Percentiles rank a stretch among this genome's conserved stretches.
Evolutionary conservation across 257 asterid genomes (phyloP).

Genomic region (Solanum okadae): DNA sequence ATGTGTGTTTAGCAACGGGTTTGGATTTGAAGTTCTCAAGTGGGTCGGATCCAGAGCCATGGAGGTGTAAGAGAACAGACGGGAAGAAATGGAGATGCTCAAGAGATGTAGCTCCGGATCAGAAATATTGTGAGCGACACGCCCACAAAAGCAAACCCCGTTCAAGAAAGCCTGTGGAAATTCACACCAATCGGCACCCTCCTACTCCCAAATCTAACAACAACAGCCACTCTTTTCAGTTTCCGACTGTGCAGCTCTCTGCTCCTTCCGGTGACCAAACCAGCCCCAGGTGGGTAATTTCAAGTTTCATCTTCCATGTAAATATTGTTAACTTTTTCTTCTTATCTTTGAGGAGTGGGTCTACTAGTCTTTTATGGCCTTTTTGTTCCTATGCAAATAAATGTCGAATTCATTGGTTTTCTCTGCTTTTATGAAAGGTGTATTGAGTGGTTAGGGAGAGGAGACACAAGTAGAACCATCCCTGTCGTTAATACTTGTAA

Average conservation of each 20-base stretch:
- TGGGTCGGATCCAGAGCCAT: constrained; percentile 60
- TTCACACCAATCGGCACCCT: constrained; percentile 7
- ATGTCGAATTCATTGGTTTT: neutral
- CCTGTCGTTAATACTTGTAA: constrained; percentile 6
- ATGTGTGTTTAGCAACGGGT: constrained; percentile 14
- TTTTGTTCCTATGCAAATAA: constrained; percentile 22
- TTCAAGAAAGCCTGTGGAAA: constrained; percentile 41
- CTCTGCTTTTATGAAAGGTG: constrained; percentile 18
- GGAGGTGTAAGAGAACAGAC: constrained; percentile 73
- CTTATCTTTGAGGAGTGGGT: constrained; percentile 20
- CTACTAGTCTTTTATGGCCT: constrained; percentile 3
- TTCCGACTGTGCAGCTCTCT: constrained; percentile 16
- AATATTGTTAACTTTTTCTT: constrained; percentile 6
- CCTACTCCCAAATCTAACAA: neutral
- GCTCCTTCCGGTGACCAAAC: constrained; percentile 25
- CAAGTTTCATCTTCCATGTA: neutral
- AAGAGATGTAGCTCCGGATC: constrained; percentile 19
- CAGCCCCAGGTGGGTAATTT: constrained; percentile 20
- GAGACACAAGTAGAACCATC: constrained; percentile 13
- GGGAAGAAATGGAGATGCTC: constrained; percentile 75
- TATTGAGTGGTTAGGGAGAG: constrained; percentile 46
- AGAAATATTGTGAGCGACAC: constrained; percentile 25
- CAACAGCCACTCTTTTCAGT: neutral
- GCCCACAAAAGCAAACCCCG: constrained; percentile 24
- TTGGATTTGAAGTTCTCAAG: constrained; percentile 29